A percentile compares a stretch with the other conserved stretches of the same genome.
Evolutionary conservation across 2,329 filamentous ascomycete species (phyloP).

Genomic region (Cordyceps javanica): DNA sequence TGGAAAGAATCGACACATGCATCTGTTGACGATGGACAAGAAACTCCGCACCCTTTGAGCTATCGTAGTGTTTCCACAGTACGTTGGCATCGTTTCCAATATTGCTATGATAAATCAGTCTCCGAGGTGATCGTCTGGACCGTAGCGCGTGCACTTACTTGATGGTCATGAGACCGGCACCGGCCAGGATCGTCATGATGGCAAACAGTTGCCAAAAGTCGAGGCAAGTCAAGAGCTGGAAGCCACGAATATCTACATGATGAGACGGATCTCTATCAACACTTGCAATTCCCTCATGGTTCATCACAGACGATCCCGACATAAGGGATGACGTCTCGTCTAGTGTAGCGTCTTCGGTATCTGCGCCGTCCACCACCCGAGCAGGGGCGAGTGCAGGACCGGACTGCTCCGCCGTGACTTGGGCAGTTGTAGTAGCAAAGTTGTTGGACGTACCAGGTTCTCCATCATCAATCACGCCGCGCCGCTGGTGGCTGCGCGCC

Average conservation of each 20-base stretch:
- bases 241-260: constrained; percentile 85
- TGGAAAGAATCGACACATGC: constrained; percentile 90
- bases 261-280: constrained; percentile 69
- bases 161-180: constrained; percentile 96
- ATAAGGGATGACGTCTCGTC: constrained; percentile 80
- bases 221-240: constrained; percentile 61
- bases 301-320: constrained; percentile 51
- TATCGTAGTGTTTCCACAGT: constrained; percentile 81
- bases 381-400: constrained; percentile 7
- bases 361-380: constrained; percentile 18
- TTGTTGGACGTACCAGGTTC: constrained; percentile 61
- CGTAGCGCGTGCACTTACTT: constrained; percentile 57
- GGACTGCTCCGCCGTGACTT: constrained; percentile 19
- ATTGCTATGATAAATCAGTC: constrained; percentile 53
- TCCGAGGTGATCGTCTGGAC: not conserved
- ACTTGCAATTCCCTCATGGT: constrained; percentile 49
- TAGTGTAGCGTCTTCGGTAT: constrained; percentile 17
- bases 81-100: constrained; percentile 87
- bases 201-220: constrained; percentile 91
- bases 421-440: constrained; percentile 26
- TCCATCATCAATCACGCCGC: constrained; percentile 29
- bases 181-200: constrained; percentile 84
- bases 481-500: constrained; percentile 21
- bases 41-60: constrained; percentile 63
- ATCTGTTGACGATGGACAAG: constrained; percentile 78